A percentile compares a stretch with the other conserved stretches of the same genome.
phyloP scores from a whole-genome alignment of 139 green algal genomes.

The Tetradesmus lagerheimii region DNA sequence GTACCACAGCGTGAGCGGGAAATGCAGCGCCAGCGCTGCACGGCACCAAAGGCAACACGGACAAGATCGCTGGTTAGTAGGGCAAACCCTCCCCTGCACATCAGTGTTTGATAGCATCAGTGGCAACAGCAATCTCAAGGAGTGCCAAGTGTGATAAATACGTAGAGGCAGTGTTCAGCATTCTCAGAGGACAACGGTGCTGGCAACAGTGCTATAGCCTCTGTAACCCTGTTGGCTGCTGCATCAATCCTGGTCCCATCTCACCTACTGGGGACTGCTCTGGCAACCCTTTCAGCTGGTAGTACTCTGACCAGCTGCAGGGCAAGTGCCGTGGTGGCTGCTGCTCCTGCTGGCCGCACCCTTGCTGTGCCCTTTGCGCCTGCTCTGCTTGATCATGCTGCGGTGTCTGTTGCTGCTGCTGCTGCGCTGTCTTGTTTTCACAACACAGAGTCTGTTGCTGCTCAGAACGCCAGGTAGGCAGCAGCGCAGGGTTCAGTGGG shows the following conservation, averaged over 20 bases:
- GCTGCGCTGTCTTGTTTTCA: neutral
- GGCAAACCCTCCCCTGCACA: too few species aligned
- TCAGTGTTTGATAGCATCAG: too few species aligned
- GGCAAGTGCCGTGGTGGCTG: neutral
- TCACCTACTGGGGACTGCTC: constrained; percentile 16
- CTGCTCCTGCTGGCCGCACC: neutral
- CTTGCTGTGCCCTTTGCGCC: neutral
- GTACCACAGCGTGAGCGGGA: constrained; percentile 31
- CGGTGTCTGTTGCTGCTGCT: neutral
- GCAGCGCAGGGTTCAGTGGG: neutral
- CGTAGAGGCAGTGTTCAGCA: too few species aligned
- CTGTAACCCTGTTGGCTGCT: neutral
- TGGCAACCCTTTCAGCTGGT: neutral
- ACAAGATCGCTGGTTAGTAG: too few species aligned
- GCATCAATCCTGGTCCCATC: too few species aligned
- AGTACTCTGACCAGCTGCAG: constrained; percentile 2
- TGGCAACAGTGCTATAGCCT: neutral
- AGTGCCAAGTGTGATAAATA: too few species aligned
- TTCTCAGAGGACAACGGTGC: too few species aligned
- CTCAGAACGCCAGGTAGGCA: neutral
- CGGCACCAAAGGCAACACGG: neutral
- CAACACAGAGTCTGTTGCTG: constrained; percentile 1
- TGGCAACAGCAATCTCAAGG: too few species aligned
- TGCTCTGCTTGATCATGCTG: neutral
- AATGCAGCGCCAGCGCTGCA: constrained; percentile 41